These are phyloP conservation scores for Neurospora sp. DNA, from an alignment of 495 filamentous ascomycete genomes.

Conservation along the genomic window DNA sequence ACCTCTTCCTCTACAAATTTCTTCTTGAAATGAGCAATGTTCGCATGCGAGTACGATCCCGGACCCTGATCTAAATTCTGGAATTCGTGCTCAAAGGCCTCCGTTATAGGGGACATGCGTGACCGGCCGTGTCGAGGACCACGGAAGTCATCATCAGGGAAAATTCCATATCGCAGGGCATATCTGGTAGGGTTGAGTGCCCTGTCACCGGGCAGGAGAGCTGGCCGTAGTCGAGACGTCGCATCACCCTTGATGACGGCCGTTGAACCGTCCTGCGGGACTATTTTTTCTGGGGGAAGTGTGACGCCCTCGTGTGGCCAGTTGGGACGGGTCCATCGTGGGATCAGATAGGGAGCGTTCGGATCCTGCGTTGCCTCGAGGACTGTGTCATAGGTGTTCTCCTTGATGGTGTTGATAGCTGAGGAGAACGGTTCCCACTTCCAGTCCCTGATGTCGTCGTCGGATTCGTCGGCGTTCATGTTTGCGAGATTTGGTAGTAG, in stretches of 20 bases:
- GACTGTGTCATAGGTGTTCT: neutral
- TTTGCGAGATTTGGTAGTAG: neutral
- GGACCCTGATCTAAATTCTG: neutral
- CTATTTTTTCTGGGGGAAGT: neutral
- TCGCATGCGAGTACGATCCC: neutral
- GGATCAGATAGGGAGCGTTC: neutral
- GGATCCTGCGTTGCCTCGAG: neutral
- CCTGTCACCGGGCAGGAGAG: slow-evolving; percentile 14
- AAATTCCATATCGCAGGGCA: slow-evolving; percentile 25
- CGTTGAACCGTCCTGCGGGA: neutral
- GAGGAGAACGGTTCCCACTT: neutral
- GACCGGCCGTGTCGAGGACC: slow-evolving; percentile 18
- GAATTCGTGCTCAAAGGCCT: neutral
- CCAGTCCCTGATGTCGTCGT: neutral
- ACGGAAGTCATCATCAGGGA: slow-evolving; percentile 9
- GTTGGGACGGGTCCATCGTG: neutral
- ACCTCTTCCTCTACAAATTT: slow-evolving; percentile 7
- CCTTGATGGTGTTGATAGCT: neutral
- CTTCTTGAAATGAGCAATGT: slow-evolving; percentile 4
- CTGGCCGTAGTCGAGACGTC: slow-evolving; percentile 15
- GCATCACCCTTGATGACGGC: slow-evolving; percentile 9
- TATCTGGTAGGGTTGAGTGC: slow-evolving; percentile 20
- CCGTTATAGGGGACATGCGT: slow-evolving; percentile 20
- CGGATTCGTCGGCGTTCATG: neutral
- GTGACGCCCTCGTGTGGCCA: neutral